Evolutionary conservation across 1,139 yeast species (phyloP), one percentile per base, ranked within the genome.

Genomic region (Suhomyces kunorum): DNA sequence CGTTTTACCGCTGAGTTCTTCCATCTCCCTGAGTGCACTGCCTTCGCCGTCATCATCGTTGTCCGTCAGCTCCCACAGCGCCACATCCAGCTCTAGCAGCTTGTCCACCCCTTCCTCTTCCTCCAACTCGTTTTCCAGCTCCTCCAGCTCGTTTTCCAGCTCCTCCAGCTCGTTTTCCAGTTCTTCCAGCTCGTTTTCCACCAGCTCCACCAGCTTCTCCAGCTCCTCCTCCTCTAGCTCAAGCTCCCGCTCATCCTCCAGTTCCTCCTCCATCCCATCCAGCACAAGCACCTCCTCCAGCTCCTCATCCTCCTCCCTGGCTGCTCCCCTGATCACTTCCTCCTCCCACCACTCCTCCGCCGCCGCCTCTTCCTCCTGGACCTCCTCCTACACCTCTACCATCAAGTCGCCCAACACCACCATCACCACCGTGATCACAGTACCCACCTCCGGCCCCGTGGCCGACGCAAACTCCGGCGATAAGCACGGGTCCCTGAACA

Each of bases 111-210:
- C 20, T 11, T 2, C 22, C 8, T n/a, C 32, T 11, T 15, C 22
- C 5, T 13, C 33, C 26, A 12, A 12, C 9, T 11, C 33, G 2
- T n/a, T 11, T 16, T 13, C 23, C 12, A 12, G n/a, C 34, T 15
- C 36, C 3, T 66, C 62, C 4, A 82, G 64, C 30, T 70, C 64
- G 40, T 67, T 66, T 16, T 72, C 74, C 8, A 73, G 65, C 42
- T 79, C 80, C 48, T 27, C 29, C 19, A 16, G 20, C 15, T 28
- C 37, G 5, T n/a, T n/a, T n/a, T 12, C 17, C 18, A 15, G 18
- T 5, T 14, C 18, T 9, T 8, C 7, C 17, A 8, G 11, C 5
- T 8, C n/a, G n/a, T n/a, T n/a, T n/a, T n/a, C 24, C n/a, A 13
- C 20, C 3, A 27, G 29, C 32, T 16, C 33, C 17, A 11, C 31